A percentile compares a stretch with the other conserved stretches of the same genome.
Evolutionary conservation across 106 monocot species (phyloP).

Genomic region (Acorus gramineus): DNA sequence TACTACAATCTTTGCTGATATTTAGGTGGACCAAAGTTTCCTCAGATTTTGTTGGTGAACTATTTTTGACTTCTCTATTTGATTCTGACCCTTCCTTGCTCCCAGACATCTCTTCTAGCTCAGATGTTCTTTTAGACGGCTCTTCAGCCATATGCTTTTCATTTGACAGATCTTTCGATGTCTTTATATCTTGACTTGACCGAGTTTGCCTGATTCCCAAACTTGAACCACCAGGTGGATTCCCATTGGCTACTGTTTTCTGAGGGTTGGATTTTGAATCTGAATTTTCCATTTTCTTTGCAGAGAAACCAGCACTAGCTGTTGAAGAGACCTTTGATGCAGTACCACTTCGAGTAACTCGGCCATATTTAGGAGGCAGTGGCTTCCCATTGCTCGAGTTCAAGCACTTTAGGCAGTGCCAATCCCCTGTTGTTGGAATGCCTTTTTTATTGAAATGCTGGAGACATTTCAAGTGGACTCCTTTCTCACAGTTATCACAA

Average conservation of each 20-base stretch:
- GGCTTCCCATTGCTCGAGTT: constrained; percentile 64
- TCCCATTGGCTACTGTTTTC: constrained; percentile 26
- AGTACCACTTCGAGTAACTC: constrained; percentile 57
- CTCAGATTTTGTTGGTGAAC: constrained; percentile 3
- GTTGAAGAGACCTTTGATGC: constrained; percentile 30
- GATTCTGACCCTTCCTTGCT: constrained; percentile 2
- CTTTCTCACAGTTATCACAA: constrained; percentile 94
- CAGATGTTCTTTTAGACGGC: constrained; percentile 5
- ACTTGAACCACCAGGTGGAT: constrained; percentile 11
- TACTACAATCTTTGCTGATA: constrained; percentile 2
- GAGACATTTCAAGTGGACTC: constrained; percentile 83
- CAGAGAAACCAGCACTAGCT: constrained; percentile 19
- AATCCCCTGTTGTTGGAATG: constrained; percentile 66
- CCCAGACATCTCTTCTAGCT: constrained; percentile 3
- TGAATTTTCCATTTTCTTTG: constrained; percentile 29
- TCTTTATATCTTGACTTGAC: constrained; percentile 9
- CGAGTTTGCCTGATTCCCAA: background rate
- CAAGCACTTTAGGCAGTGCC: constrained; percentile 89
- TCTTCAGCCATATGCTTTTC: constrained; percentile 7
- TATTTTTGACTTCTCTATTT: constrained; percentile 1
- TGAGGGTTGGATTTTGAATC: constrained; percentile 35
- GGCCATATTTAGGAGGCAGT: constrained; percentile 94
- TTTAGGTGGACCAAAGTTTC: constrained; percentile 1
- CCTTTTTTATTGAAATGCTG: constrained; percentile 43
- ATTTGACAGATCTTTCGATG: background rate